Base-by-base conservation (phyloP, 169 alveolate genomes). In the Plasmodium berghei region DNA sequence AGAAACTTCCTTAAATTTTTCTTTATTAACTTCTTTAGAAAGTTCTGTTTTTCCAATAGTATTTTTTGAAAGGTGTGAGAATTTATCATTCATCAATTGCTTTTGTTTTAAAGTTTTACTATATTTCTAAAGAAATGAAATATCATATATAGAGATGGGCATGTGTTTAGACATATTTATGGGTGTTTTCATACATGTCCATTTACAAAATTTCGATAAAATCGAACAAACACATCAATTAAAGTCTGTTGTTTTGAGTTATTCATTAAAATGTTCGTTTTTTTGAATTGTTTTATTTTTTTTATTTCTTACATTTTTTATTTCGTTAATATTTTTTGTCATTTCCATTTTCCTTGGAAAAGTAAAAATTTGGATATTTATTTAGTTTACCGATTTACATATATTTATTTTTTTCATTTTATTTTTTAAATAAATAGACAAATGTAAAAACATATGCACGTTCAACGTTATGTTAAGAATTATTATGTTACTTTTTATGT, bases 271-370 rank as follows among this genome's bases (percentile, higher is more conserved):
- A 22, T 22, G 8, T 34, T 5, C 5, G 42, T 3, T 34, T 4
- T 4, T 34, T 34, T 34, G 42, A 34, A 4, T 34, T 34, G 8
- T 34, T 34, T 34, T 48, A 28, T 63, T 34, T 61, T 10, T 22
- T 45, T 56, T 22, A 4, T 54, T n/a, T 22, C 90, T 42, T 80
- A 80, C 90, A 61, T 42, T 66, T 59, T 80, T 80, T 49, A 80
- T 67, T 24, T 80, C 85, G 42, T 62, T 71, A 42, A 80, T 67
- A 26, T 66, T 46, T 42, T 67, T 80, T 80, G 66, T 54, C 52
- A 80, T 67, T 40, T 80, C 90, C 6, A 66, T 40, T 52, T 69
- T 80, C 72, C 90, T 80, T 80, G 20, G 20, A 71, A 49, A 16
- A 16, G 52, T 24, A 28, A 20, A 64, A 80, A 66, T 26, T 72